Conservation (phyloP, 108 stramenopile species). For the Cyclotella atomus region DNA sequence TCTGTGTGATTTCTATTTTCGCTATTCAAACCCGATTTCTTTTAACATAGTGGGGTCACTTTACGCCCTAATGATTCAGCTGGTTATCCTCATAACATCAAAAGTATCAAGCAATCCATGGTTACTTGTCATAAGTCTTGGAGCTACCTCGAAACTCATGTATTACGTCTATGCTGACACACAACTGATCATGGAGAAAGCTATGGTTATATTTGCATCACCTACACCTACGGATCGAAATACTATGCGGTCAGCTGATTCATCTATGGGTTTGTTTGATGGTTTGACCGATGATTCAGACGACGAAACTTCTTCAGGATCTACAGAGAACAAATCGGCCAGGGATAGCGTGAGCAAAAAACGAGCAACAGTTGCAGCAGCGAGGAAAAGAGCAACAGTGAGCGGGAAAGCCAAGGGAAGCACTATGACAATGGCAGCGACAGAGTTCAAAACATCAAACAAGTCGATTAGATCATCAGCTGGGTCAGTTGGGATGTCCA, state of each 20-base stretch:
- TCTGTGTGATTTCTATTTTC: too few species aligned
- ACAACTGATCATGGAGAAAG: background rate
- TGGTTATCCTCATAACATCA: background rate
- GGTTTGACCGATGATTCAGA: background rate
- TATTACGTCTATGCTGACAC: slow-evolving; percentile 3
- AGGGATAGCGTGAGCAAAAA: too few species aligned
- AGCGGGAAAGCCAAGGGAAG: too few species aligned
- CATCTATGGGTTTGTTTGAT: background rate
- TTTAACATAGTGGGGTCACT: slow-evolving; percentile 2
- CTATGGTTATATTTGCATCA: background rate
- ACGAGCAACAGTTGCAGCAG: too few species aligned
- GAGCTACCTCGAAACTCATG: background rate
- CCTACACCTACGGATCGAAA: background rate
- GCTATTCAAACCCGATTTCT: too few species aligned
- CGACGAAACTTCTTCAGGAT: background rate
- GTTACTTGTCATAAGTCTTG: background rate
- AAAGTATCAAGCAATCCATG: background rate
- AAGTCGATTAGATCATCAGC: too few species aligned
- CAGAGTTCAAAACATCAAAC: background rate
- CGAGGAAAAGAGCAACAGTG: too few species aligned
- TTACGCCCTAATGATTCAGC: background rate
- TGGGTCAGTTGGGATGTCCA: background rate
- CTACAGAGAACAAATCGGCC: too few species aligned
- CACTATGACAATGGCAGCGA: background rate
- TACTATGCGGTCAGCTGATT: background rate